Evolutionary conservation across 257 asterid genomes (phyloP).

Genomic region (Penstemon davidsonii): DNA sequence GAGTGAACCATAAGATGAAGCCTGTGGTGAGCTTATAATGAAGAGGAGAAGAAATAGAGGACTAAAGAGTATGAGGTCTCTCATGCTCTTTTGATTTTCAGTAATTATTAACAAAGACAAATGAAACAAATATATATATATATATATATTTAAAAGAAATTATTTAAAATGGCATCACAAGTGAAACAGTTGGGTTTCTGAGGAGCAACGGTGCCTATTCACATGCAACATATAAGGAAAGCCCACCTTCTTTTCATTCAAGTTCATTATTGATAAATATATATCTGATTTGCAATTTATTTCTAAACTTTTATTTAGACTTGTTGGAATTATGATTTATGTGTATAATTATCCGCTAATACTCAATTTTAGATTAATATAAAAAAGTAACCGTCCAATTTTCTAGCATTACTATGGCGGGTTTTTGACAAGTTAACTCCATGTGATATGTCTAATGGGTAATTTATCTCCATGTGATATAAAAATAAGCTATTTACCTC

Average conservation of each 20-base stretch:
- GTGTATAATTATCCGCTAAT: no score
- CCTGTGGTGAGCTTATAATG: constrained; percentile 15
- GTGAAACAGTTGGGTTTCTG: constrained; percentile 37
- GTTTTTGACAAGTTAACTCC: no score
- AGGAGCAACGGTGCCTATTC: constrained; percentile 6
- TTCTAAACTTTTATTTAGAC: no score
- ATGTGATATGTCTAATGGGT: no score
- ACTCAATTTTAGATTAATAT: no score
- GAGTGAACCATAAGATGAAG: constrained; percentile 31
- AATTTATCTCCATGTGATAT: no score
- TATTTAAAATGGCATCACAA: constrained; percentile 32
- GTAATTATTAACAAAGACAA: neutral
- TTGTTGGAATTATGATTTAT: no score
- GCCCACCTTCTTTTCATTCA: neutral
- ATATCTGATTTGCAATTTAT: no score
- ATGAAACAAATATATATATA: neutral
- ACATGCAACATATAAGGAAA: constrained; percentile 22
- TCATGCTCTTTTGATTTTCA: constrained; percentile 23
- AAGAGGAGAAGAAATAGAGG: constrained; percentile 27
- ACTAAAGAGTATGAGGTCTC: constrained; percentile 10
- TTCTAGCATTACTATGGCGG: no score
- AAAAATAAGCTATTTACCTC: no score
- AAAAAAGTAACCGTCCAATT: no score
- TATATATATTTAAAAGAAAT: neutral
- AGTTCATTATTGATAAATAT: neutral